Evolutionary conservation across 2,329 filamentous ascomycete genomes (phyloP).

Genomic region (Fusarium sp.): DNA sequence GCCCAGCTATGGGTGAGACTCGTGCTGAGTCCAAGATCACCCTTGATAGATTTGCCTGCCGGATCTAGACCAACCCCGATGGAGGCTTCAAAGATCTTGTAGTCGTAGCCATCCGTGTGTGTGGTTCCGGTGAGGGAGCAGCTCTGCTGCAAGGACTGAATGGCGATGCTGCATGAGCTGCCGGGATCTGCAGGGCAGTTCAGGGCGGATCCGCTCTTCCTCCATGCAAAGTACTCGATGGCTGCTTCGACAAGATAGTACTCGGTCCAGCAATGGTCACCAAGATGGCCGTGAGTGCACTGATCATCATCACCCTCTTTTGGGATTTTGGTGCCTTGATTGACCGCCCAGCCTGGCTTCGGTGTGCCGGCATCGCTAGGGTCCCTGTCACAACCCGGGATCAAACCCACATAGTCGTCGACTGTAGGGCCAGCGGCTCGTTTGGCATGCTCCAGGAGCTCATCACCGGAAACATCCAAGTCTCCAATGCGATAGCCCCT

Average conservation of each 20-base stretch:
- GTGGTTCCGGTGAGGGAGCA: background rate
- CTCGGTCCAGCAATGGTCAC: background rate
- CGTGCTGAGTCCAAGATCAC: background rate
- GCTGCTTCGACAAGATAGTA: slow-evolving; percentile 1
- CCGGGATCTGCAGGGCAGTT: background rate
- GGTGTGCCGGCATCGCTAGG: background rate
- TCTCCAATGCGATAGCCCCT: slow-evolving; percentile 1
- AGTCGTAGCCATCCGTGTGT: background rate
- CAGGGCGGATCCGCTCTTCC: background rate
- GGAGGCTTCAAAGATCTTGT: slow-evolving; percentile 2
- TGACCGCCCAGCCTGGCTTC: slow-evolving; percentile 1
- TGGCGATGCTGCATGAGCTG: slow-evolving; percentile 5
- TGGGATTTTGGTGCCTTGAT: background rate
- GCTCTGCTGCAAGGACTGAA: background rate
- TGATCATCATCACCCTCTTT: slow-evolving; percentile 2
- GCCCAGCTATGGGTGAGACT: slow-evolving; percentile 5
- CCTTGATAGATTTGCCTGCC: background rate
- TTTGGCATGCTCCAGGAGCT: slow-evolving; percentile 6
- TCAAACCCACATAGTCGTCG: background rate
- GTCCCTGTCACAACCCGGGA: background rate
- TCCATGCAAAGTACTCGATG: slow-evolving; percentile 5
- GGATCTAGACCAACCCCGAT: background rate
- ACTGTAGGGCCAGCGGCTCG: background rate
- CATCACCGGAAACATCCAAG: background rate
- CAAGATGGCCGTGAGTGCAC: background rate